A percentile compares a stretch with the other conserved stretches of the same genome.
These are phyloP conservation scores for Penicillium brevicompactum DNA, from an alignment of 2,329 filamentous ascomycete species.

Conservation along the genomic window DNA sequence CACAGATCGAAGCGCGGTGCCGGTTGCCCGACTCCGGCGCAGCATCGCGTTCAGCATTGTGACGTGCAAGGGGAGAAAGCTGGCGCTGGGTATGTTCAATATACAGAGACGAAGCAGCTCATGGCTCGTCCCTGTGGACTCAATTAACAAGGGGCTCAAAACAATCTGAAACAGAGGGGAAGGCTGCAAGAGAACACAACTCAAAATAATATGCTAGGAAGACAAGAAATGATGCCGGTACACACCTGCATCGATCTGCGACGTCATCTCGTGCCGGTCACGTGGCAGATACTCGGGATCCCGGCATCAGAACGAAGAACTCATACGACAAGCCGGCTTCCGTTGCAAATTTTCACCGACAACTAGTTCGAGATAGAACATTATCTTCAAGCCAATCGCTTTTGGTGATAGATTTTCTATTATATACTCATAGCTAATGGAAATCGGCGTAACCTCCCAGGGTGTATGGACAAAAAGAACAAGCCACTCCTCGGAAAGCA, in stretches of 20 bases:
- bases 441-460: background rate
- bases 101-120: conserved; percentile 8
- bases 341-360: conserved; percentile 5
- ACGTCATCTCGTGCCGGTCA: conserved; percentile 16
- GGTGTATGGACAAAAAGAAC: conserved; percentile 5
- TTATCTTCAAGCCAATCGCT: background rate
- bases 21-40: conserved; percentile 32
- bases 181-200: background rate
- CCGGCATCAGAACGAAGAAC: conserved; percentile 3
- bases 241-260: background rate
- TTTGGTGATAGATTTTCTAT: conserved; percentile 18
- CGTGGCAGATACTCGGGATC: conserved; percentile 11
- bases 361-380: conserved; percentile 4
- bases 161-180: conserved; percentile 5
- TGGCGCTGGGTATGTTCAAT: conserved; percentile 12
- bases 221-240: background rate
- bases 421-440: conserved; percentile 18
- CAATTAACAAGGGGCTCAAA: conserved; percentile 6
- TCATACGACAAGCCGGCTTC: conserved; percentile 4
- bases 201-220: background rate
- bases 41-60: conserved; percentile 36
- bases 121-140: conserved; percentile 7
- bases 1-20: conserved; percentile 30
- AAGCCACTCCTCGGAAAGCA: conserved; percentile 2
- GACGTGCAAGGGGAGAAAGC: conserved; percentile 10